Base-by-base conservation (phyloP, 1,284 basidiomycete genomes). In the Bondarzewia mesenterica region DNA sequence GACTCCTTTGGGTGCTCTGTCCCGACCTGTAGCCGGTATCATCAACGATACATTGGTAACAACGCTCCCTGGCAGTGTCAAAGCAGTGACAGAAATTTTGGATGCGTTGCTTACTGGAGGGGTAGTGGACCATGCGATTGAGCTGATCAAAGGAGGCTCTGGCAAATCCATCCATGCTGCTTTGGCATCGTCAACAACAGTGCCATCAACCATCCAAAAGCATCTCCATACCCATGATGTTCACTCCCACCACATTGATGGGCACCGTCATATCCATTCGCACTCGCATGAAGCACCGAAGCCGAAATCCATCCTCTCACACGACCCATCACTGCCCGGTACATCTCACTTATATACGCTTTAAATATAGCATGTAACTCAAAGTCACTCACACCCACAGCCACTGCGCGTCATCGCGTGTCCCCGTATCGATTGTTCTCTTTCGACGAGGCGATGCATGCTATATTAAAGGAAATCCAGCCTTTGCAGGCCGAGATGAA, bases 1-100 rank as follows among this genome's bases (percentile, higher is more conserved):
- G 52, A 94, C 91, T 0, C 83, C 87, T 1, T 68, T 92, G 26
- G 91, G 88, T 2, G 86, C 88, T 0, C 73, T 94, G 7, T 86
- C 89, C 1, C 78, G 91, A 8, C 87, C 88, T 1, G 70, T 92
- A 14, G 89, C 86, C 2, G 91, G 91, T 0, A 85, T 87, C 6
- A 67, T 81, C 50, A 67, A 66, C 23, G 74, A 76, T 29, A 83
- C 83, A 0, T 71, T 94, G 15, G 68, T 94, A 23, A 71, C 88
- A 16, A 89, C 87, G 0, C 78, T 94, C 7, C 92, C 92, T 0
- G 91, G 91, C 1, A 89, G 86, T 55, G 75, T 83, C 20, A 93
- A 89, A 57, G 91, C 89, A 2, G 90, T 92, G 22, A 80, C 73
- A 51, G 90, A 93, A 60, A 89, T 84, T 57, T 59, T 91, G 50